Percentiles rank a stretch among this genome's conserved stretches.
Conservation (phyloP, 176 grass and related monocot genomes). For the Luzula sylvatica region DNA sequence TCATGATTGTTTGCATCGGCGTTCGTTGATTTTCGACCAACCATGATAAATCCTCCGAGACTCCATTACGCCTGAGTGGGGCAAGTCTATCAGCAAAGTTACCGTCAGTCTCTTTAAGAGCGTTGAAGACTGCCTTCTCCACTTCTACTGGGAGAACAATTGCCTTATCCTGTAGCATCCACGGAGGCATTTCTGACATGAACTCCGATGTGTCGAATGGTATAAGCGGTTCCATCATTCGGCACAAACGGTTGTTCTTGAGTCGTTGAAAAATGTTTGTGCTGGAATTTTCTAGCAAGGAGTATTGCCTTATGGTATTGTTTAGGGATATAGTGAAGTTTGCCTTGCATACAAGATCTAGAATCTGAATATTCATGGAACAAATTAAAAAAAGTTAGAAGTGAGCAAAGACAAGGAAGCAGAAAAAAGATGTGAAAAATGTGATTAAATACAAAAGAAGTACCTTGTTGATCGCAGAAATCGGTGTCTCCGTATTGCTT, state of each 20-base stretch:
- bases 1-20: constrained; percentile 15
- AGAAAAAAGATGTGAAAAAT: not conserved
- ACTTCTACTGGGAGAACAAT: not conserved
- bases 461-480: not conserved
- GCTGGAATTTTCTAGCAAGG: constrained; percentile 1
- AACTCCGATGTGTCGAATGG: no score
- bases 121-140: not conserved
- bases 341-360: not conserved
- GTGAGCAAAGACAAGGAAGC: not conserved
- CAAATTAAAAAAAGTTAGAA: not conserved
- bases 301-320: constrained; percentile 1
- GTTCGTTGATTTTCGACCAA: not conserved
- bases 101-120: not conserved
- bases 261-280: not conserved
- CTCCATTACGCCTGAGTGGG: not conserved
- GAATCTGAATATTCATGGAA: no score
- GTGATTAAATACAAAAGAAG: not conserved
- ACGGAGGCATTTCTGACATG: not conserved
- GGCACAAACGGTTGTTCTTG: not conserved
- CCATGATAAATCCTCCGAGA: not conserved
- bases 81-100: not conserved
- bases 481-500: not conserved
- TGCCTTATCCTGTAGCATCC: not conserved
- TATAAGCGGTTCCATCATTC: not conserved
- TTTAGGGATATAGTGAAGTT: not conserved